Evolutionary conservation across 2,329 filamentous ascomycete genomes (phyloP), one percentile per base, ranked within the genome.

Genomic region (Coniella lustricola): DNA sequence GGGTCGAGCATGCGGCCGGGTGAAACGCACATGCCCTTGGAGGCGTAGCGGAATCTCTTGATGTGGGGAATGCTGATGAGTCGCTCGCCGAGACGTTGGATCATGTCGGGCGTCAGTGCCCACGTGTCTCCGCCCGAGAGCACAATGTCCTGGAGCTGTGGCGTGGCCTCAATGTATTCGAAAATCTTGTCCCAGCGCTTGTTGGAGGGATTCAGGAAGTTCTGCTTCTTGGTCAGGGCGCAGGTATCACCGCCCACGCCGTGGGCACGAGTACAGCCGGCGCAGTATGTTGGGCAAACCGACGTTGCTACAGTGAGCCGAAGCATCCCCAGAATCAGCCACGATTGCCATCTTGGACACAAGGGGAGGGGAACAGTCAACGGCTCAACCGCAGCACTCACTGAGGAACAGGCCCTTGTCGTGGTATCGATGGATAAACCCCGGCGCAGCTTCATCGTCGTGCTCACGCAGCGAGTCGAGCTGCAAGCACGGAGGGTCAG

Each of bases 61-160:
- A 84, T 73, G 57, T 83, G 76, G 4, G 73, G 71, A 54, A 82
- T 81, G 2, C 57, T 62, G 4, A 83, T 71, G 1, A 84, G 68
- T 3, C 72, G 69, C 36, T 77, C 66, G 10, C 78, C 79, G 47
- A 84, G 79, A 45, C 67, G 60, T 7, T 61, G 62, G 4, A 84
- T 65, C 18, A 81, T 67, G 1, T 77, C 64, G 0, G 76, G 72
- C 16, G 67, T 61, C 3, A 84, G 67, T 48, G 77, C 79, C 59
- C 76, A 84, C 0, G 76, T 68, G 60, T 84, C 81, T 9, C 80
- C 80, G 0, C 81, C 80, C 0, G 80, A 84, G 8, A 84, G 68
- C 1, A 83, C 79, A 32, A 84, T 74, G 56, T 84, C 80, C 31
- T 73, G 67, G 5, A 84, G 63, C 2, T 55, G 60, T 1, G 70